Conservation (phyloP, 1,284 basidiomycete species). For the Sporisorium scitamineum region DNA sequence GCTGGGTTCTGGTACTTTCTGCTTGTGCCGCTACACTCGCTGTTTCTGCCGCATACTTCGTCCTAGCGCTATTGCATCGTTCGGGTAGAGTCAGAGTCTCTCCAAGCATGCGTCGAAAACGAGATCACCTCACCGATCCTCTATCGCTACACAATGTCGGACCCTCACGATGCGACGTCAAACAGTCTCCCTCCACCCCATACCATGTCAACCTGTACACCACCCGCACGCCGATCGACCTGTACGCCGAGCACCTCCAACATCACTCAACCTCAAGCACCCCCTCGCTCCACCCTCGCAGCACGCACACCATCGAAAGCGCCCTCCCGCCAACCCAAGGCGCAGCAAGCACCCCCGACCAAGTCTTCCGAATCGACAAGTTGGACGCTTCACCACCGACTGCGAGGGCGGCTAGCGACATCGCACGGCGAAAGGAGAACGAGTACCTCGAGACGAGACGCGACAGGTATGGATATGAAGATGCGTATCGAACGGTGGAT, state of each 20-base stretch:
- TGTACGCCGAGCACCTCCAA: constrained; percentile 13
- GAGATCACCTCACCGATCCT: background rate
- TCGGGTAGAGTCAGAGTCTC: constrained; percentile 6
- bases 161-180: background rate
- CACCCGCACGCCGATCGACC: constrained; percentile 6
- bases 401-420: constrained; percentile 13
- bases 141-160: background rate
- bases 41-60: constrained; percentile 6
- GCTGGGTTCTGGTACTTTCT: background rate
- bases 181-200: background rate
- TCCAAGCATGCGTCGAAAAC: background rate
- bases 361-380: constrained; percentile 4
- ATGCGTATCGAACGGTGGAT: constrained; percentile 19
- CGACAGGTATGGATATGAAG: constrained; percentile 10
- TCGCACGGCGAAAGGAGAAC: background rate
- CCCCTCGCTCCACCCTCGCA: background rate
- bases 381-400: background rate
- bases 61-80: constrained; percentile 10
- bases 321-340: background rate
- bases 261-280: background rate
- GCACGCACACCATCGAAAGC: background rate
- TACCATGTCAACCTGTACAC: background rate
- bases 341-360: constrained; percentile 8
- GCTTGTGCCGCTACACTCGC: background rate
- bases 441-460: too few species aligned